These are phyloP conservation scores for Solanum chiquidenum DNA, from an alignment of 257 asterid species.

Conservation along the genomic window DNA sequence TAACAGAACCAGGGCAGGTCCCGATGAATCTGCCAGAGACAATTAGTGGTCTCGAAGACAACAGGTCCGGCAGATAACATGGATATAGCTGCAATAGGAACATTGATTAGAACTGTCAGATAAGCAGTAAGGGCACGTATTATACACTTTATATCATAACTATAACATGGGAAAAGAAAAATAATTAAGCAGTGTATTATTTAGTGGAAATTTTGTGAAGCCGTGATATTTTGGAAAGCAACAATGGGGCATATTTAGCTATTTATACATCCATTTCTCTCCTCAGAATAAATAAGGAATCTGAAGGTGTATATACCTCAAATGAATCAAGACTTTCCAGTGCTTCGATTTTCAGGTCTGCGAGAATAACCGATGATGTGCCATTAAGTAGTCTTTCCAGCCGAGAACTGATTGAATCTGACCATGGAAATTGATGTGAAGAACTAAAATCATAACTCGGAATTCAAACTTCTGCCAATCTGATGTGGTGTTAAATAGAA, in stretches of 20 bases:
- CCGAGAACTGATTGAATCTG: conserved; percentile 52
- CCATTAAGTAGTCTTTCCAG: conserved; percentile 52
- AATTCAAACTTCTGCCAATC: neutral
- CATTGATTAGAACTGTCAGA: neutral
- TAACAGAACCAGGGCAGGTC: conserved; percentile 45
- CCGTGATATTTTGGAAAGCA: neutral
- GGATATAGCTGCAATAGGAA: conserved; percentile 57
- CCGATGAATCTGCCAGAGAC: conserved; percentile 73
- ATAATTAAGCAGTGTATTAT: neutral
- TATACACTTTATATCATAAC: neutral
- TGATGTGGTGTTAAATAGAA: neutral
- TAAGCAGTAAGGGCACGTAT: neutral
- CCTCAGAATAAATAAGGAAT: neutral
- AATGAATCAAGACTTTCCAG: conserved; percentile 58
- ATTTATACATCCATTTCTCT: neutral
- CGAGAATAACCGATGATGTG: conserved; percentile 55
- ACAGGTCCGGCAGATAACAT: conserved; percentile 48
- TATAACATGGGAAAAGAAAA: neutral
- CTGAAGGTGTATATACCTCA: conserved; percentile 39
- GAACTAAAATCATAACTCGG: neutral
- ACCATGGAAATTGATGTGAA: neutral
- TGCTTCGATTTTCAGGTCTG: conserved; percentile 49
- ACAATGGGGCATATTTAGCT: neutral
- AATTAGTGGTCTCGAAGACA: conserved; percentile 49
- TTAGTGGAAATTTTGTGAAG: neutral